A percentile compares a stretch with the other conserved stretches of the same genome.
phyloP scores from a whole-genome alignment of 768 basidiomycete genomes.

The Lactifluus echinatus region DNA sequence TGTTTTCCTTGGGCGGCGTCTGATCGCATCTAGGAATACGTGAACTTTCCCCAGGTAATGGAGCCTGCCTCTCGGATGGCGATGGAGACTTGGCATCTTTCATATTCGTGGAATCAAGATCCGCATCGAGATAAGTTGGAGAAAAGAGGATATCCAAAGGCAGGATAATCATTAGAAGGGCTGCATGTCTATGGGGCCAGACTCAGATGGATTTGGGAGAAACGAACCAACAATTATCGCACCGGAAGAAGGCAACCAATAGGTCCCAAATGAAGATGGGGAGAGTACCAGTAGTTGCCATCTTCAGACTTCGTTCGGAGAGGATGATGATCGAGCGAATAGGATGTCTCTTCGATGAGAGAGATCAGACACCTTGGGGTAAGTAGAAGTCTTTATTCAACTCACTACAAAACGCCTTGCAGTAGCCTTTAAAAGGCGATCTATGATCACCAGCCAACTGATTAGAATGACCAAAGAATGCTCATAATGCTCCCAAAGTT shows the following conservation, averaged over 20 bases:
- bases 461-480: background rate
- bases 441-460: background rate
- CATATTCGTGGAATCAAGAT: background rate
- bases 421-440: background rate
- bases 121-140: background rate
- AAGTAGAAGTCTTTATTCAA: background rate
- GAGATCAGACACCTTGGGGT: background rate
- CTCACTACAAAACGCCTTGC: background rate
- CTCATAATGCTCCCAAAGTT: conserved; percentile 8
- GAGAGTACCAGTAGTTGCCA: background rate
- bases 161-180: background rate
- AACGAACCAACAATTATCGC: background rate
- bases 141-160: background rate
- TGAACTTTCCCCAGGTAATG: background rate
- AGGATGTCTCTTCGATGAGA: background rate
- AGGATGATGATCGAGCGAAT: background rate
- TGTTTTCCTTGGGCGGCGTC: background rate
- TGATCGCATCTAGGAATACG: background rate
- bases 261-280: background rate
- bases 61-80: background rate
- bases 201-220: background rate
- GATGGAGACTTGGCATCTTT: background rate
- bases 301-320: background rate
- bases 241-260: background rate
- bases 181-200: background rate